A percentile compares a stretch with the other conserved stretches of the same genome.
phyloP scores from a whole-genome alignment of 345 rosid genomes.

The Gossypium rotundifolium region DNA sequence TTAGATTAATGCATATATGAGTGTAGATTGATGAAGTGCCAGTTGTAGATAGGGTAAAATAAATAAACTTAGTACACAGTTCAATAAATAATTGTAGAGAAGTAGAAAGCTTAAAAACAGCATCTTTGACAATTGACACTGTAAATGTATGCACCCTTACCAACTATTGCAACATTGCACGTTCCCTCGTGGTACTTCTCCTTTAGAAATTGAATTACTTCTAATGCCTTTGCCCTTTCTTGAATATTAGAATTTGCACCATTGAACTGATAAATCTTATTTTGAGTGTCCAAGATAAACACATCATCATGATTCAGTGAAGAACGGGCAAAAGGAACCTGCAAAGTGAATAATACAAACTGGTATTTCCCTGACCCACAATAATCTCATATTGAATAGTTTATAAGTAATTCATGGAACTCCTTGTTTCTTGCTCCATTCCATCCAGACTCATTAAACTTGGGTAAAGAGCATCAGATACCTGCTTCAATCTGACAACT shows the following conservation, averaged over 20 bases:
- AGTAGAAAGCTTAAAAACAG: neutral
- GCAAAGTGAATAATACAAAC: constrained; percentile 25
- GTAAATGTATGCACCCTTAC: constrained; percentile 30
- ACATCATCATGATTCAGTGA: constrained; percentile 98
- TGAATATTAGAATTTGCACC: constrained; percentile 97
- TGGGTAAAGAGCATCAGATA: constrained; percentile 18
- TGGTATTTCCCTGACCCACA: constrained; percentile 15
- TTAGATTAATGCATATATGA: neutral
- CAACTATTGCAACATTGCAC: constrained; percentile 75
- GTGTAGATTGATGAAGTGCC: neutral
- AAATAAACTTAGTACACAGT: neutral
- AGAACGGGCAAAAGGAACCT: constrained; percentile 96
- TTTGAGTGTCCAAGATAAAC: constrained; percentile 77
- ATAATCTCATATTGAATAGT: constrained; percentile 10
- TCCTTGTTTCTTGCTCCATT: neutral
- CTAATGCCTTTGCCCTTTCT: constrained; percentile 84
- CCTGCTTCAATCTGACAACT: constrained; percentile 93
- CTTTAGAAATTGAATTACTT: constrained; percentile 61
- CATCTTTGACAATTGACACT: neutral
- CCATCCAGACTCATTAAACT: neutral
- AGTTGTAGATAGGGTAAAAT: neutral
- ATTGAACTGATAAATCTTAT: constrained; percentile 94
- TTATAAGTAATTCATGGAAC: neutral
- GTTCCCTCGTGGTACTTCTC: constrained; percentile 70
- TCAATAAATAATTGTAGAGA: neutral